Evolutionary conservation across 441 rosid species (phyloP).

Genomic region (Mallotus repandus): DNA sequence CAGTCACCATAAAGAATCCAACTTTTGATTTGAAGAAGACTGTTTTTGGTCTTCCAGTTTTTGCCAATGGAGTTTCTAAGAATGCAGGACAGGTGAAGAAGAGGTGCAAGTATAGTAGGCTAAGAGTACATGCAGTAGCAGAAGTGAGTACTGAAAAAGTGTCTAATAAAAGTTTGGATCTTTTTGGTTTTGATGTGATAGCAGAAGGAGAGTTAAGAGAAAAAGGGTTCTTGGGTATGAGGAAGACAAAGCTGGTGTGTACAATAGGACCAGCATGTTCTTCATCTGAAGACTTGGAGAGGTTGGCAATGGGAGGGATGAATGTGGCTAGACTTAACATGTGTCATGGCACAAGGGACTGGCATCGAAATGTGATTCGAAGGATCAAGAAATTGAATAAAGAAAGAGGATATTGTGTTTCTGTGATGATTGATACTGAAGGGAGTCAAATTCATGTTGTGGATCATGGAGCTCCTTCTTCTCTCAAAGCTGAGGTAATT

Average conservation of each 20-base stretch:
- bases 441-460: constrained; percentile 71
- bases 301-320: constrained; percentile 64
- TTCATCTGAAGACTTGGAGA: constrained; percentile 55
- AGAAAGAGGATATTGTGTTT: constrained; percentile 51
- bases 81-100: constrained; percentile 25
- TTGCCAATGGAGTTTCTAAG: constrained; percentile 15
- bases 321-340: constrained; percentile 75
- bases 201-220: constrained; percentile 56
- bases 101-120: not conserved
- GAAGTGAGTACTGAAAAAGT: constrained; percentile 27
- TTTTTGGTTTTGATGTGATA: constrained; percentile 46
- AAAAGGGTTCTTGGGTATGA: constrained; percentile 66
- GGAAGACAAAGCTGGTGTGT: constrained; percentile 77
- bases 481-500: constrained; percentile 64
- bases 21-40: constrained; percentile 19
- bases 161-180: constrained; percentile 14
- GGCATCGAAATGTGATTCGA: constrained; percentile 64
- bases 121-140: constrained; percentile 32
- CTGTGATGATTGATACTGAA: constrained; percentile 73
- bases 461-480: constrained; percentile 62
- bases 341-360: constrained; percentile 65
- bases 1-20: constrained; percentile 16
- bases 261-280: constrained; percentile 68
- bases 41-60: constrained; percentile 22
- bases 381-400: constrained; percentile 53